Evolutionary conservation across 306 rosid genomes (phyloP).

Genomic region (Quillaja saponaria): DNA sequence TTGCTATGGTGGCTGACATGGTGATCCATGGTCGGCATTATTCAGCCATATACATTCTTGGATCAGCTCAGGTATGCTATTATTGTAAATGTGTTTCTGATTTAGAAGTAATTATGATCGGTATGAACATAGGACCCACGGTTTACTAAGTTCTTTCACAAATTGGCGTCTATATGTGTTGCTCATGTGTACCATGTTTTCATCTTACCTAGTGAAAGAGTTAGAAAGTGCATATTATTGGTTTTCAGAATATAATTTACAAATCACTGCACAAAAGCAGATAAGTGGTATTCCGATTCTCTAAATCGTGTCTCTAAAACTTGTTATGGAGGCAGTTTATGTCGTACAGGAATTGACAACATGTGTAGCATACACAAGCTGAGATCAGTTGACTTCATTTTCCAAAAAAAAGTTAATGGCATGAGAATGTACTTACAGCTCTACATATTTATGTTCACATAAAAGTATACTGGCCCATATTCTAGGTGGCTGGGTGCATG

Average conservation of each 20-base stretch:
- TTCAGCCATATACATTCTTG: constrained; percentile 85
- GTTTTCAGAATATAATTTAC: no score
- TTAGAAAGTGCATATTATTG: neutral
- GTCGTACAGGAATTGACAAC: no score
- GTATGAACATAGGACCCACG: no score
- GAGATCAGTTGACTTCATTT: neutral
- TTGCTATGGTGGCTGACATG: constrained; percentile 99
- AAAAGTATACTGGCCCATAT: constrained; percentile 5
- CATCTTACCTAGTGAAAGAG: neutral
- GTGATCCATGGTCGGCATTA: constrained; percentile 92
- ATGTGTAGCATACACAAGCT: no score
- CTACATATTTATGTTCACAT: neutral
- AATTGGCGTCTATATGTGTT: neutral
- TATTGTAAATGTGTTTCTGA: neutral
- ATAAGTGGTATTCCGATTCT: no score
- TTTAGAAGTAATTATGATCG: no score
- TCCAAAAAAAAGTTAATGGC: neutral
- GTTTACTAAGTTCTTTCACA: neutral
- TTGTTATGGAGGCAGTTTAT: no score
- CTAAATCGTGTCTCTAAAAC: no score
- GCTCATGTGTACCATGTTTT: neutral
- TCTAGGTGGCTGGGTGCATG: neutral
- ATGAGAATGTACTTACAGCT: neutral
- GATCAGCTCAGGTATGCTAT: constrained; percentile 73
- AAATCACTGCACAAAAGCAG: no score